Percentiles rank a stretch among this genome's conserved stretches.
These are phyloP conservation scores for Pelargonium australe DNA, from an alignment of 441 rosid genomes.

Conservation along the genomic window DNA sequence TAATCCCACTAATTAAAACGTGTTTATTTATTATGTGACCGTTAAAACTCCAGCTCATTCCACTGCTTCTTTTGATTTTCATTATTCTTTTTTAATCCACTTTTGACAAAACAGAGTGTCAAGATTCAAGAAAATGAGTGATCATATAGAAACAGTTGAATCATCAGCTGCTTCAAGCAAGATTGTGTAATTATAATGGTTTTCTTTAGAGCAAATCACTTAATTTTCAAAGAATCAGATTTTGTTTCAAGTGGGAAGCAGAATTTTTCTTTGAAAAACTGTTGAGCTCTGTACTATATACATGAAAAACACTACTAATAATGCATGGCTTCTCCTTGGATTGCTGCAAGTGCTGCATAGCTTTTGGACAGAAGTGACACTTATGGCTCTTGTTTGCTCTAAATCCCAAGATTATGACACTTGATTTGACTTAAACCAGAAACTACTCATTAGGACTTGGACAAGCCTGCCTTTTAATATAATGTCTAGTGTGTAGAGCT, in stretches of 20 bases:
- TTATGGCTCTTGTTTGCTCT: background rate
- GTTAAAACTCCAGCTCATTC: too few relatives aligned
- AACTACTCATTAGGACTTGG: background rate
- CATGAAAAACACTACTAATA: background rate
- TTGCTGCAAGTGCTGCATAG: background rate
- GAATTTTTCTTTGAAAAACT: background rate
- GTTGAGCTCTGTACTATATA: background rate
- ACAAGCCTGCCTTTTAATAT: background rate
- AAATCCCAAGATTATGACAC: background rate
- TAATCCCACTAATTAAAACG: too few relatives aligned
- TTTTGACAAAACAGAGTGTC: too few relatives aligned
- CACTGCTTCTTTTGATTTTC: too few relatives aligned
- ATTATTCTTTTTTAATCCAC: too few relatives aligned
- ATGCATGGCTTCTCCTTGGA: background rate
- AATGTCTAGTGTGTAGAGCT: too few relatives aligned
- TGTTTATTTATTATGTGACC: too few relatives aligned
- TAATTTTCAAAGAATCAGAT: background rate
- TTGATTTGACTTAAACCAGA: slow-evolving; percentile 5
- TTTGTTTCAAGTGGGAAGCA: background rate
- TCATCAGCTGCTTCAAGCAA: too few relatives aligned
- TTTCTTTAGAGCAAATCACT: too few relatives aligned
- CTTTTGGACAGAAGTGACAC: slow-evolving; percentile 1
- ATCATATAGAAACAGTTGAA: too few relatives aligned
- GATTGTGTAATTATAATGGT: too few relatives aligned
- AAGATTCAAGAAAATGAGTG: too few relatives aligned